Evolutionary conservation across 495 filamentous ascomycete genomes (phyloP), one percentile per base, ranked within the genome.

Genomic region (Lepidopterella palustris): DNA sequence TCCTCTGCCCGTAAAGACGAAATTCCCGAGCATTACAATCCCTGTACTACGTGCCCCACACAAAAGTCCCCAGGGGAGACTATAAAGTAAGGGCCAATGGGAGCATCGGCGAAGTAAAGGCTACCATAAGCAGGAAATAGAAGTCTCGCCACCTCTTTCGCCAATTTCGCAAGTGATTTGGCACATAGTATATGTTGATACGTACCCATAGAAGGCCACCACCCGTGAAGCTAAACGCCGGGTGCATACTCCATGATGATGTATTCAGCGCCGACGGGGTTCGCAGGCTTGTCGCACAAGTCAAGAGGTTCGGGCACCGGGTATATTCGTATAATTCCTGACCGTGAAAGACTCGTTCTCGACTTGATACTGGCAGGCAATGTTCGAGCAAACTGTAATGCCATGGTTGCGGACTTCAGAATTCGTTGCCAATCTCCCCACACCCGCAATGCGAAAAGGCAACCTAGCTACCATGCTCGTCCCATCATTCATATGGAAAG

Each of bases 381-480:
- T 18, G 6, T 29, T 69, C 67, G 62, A 78, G 73, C 45, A 49
- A 77, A 77, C 59, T 52, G n/a, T n/a, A n/a, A n/a, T n/a, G n/a
- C 63, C 51, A 78, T 77, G 9, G 76, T 78, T 28, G 77, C 75
- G 24, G n/a, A 77, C 74, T 66, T 77, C 74, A 8, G 76, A 77
- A 48, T 71, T 70, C 9, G 73, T 77, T 1, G 72, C 70, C 25
- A 76, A 58, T 55, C 58, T 68, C 25, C 65, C 28, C 4, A 70
- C 72, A 15, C 73, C 73, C n/a, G 68, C 68, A 53, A 69, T 63
- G 0, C 58, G 53, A 55, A 70, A 65, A 21, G 71, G 75, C 24
- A 78, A 55, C 49, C 68, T 68, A 5, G 74, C 76, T 1, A 76
- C 73, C 24, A 76, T 50, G 2, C 57, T 55, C 49, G 50, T 64